Conservation (phyloP, 352 stramenopile genomes). For the Hyaloperonospora brassicae region DNA sequence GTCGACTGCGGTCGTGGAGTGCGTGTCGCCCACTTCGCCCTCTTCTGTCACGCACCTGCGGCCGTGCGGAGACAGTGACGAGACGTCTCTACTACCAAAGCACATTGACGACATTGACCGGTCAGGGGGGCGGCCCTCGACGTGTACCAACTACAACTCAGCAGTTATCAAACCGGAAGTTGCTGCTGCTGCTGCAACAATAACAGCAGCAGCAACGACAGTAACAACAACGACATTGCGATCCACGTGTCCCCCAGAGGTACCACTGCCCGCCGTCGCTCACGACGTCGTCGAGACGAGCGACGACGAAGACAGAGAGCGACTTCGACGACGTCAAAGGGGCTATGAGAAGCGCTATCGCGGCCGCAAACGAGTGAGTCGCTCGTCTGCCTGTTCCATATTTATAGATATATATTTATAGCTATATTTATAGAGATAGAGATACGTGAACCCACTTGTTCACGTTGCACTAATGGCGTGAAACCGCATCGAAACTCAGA, state of each 20-base stretch:
- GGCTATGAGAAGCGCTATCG: slow-evolving; percentile 39
- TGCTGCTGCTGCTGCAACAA: background rate
- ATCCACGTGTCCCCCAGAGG: background rate
- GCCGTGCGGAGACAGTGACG: slow-evolving; percentile 1
- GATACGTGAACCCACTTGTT: too few relatives aligned
- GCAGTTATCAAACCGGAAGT: slow-evolving; percentile 10
- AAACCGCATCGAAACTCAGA: too few relatives aligned
- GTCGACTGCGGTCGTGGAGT: background rate
- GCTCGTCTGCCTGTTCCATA: background rate
- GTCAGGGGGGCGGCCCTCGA: background rate
- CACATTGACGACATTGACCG: background rate
- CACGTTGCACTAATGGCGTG: too few relatives aligned
- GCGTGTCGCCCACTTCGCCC: slow-evolving; percentile 10
- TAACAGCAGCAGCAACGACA: too few relatives aligned
- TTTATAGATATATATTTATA: too few relatives aligned
- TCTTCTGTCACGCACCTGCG: slow-evolving; percentile 21
- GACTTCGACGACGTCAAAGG: slow-evolving; percentile 29
- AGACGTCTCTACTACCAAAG: slow-evolving; percentile 7
- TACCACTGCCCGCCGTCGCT: slow-evolving; percentile 1
- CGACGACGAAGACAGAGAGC: slow-evolving; percentile 23
- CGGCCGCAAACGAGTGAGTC: slow-evolving; percentile 35
- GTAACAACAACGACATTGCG: background rate
- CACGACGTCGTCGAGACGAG: background rate
- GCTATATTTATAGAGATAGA: too few relatives aligned
- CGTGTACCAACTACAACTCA: background rate